phyloP scores from a whole-genome alignment of 2,329 filamentous ascomycete genomes.

The Ustulina deusta region DNA sequence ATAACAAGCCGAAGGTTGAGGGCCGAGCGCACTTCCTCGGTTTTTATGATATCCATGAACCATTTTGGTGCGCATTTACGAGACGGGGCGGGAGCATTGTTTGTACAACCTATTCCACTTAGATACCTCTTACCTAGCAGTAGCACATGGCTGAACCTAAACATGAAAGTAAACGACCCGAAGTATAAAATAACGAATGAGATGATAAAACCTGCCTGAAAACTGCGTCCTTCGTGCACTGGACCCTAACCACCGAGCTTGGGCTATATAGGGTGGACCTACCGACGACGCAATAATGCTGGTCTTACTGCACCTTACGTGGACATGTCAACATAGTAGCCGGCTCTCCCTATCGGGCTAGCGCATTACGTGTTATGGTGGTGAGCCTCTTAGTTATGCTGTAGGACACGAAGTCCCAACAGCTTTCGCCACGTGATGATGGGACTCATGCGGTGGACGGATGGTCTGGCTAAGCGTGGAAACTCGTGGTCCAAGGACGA shows the following conservation, averaged over 20 bases:
- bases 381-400: neutral
- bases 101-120: slow-evolving; percentile 30
- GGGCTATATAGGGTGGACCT: neutral
- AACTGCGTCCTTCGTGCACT: neutral
- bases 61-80: slow-evolving; percentile 27
- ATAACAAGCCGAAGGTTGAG: neutral
- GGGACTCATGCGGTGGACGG: too few species aligned
- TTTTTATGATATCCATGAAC: slow-evolving; percentile 24
- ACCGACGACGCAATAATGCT: neutral
- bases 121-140: slow-evolving; percentile 27
- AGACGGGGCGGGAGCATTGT: slow-evolving; percentile 19
- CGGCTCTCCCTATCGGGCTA: neutral
- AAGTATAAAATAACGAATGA: slow-evolving; percentile 16
- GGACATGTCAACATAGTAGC: neutral
- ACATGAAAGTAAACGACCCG: slow-evolving; percentile 5
- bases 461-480: neutral
- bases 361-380: neutral
- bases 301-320: too few species aligned
- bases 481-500: neutral
- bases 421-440: neutral
- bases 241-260: neutral
- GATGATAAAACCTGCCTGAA: neutral
- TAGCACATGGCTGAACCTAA: slow-evolving; percentile 8
- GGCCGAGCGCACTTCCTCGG: neutral
- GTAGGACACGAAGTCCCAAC: neutral